phyloP scores from a whole-genome alignment of 2,329 filamentous ascomycete genomes.

The Hypoxylon sp. region DNA sequence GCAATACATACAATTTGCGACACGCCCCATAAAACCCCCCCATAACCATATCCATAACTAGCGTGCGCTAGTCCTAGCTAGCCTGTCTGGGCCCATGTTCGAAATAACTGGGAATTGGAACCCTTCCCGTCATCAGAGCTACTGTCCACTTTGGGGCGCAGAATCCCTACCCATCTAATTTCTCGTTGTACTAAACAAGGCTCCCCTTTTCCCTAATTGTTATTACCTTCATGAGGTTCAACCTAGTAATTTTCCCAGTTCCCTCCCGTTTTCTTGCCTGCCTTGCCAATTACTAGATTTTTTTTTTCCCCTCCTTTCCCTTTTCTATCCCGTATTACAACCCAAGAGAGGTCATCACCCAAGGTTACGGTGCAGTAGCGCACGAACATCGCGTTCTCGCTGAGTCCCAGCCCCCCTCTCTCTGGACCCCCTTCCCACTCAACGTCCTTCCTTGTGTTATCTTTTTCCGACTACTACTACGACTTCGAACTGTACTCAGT shows the following conservation, averaged over 20 bases:
- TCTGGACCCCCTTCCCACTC: constrained; percentile 44
- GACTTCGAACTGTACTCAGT: constrained; percentile 38
- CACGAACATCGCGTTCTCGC: constrained; percentile 38
- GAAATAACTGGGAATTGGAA: constrained; percentile 39
- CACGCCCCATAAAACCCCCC: constrained; percentile 24
- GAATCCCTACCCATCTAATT: constrained; percentile 50
- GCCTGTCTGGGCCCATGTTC: constrained; percentile 36
- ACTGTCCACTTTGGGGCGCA: constrained; percentile 44
- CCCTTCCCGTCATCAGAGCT: constrained; percentile 45
- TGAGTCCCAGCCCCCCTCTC: constrained; percentile 45
- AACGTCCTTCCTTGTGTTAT: constrained; percentile 47
- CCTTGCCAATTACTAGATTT: constrained; percentile 39
- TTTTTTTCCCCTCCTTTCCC: constrained; percentile 25
- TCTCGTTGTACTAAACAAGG: constrained; percentile 51
- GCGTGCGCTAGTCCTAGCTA: constrained; percentile 28
- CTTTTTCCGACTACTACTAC: constrained; percentile 39
- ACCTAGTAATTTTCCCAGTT: constrained; percentile 45
- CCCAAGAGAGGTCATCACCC: constrained; percentile 38
- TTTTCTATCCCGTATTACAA: constrained; percentile 36
- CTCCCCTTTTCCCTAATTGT: constrained; percentile 52
- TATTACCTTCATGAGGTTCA: constrained; percentile 47
- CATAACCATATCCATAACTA: constrained; percentile 35
- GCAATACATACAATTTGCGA: constrained; percentile 14
- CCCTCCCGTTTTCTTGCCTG: constrained; percentile 38
- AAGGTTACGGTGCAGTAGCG: constrained; percentile 41